Conservation (phyloP, 1,284 basidiomycete species). For the Ceratobasidium sp. region DNA sequence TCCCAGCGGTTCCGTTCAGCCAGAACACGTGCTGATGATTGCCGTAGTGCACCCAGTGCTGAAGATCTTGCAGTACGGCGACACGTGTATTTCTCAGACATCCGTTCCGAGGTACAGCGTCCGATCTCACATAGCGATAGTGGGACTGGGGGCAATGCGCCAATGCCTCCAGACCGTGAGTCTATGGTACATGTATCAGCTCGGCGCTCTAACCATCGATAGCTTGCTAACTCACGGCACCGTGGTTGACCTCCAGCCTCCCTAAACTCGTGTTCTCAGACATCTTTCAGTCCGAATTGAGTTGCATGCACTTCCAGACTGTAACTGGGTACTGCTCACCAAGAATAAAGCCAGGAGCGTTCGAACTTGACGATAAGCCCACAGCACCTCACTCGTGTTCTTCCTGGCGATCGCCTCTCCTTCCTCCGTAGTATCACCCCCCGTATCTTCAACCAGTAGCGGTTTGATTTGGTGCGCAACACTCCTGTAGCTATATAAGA, state of each 20-base stretch:
- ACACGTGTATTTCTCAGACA: neutral
- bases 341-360: neutral
- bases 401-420: neutral
- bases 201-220: neutral
- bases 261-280: neutral
- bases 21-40: neutral
- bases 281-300: neutral
- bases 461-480: neutral
- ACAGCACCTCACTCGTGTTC: neutral
- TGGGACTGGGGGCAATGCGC: neutral
- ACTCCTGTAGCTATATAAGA: no score
- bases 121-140: neutral
- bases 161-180: neutral
- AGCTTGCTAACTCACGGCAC: neutral
- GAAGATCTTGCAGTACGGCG: neutral
- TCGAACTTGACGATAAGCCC: neutral
- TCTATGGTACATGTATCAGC: neutral
- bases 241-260: neutral
- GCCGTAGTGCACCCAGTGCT: neutral
- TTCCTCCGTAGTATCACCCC: neutral
- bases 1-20: conserved; percentile 19
- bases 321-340: neutral
- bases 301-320: neutral
- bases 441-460: neutral
- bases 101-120: neutral